These are phyloP conservation scores for Epichloe coenophiala DNA, from an alignment of 2,329 filamentous ascomycete species.

Conservation along the genomic window DNA sequence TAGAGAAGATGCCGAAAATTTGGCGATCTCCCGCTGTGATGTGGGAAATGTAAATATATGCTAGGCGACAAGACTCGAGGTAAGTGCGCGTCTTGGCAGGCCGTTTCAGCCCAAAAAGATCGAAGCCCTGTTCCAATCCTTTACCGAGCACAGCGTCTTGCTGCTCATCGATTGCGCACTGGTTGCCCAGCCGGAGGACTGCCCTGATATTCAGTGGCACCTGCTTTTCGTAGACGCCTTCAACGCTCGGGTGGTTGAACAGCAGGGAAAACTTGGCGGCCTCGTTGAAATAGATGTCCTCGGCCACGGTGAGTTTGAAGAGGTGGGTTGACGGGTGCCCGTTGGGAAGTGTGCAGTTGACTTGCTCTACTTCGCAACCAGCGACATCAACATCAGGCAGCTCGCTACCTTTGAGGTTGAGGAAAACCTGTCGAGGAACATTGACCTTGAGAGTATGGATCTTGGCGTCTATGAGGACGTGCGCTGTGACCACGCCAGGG, in stretches of 20 bases:
- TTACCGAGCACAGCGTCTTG: constrained; percentile 85
- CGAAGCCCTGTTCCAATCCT: constrained; percentile 87
- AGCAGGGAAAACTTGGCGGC: constrained; percentile 68
- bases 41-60: constrained; percentile 87
- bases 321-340: constrained; percentile 88
- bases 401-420: constrained; percentile 81
- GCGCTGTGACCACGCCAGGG: constrained; percentile 76
- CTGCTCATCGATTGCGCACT: constrained; percentile 84
- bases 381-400: constrained; percentile 79
- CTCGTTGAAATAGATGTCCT: constrained; percentile 77
- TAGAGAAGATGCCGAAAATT: constrained; percentile 88
- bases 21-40: constrained; percentile 82
- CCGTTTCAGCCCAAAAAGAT: constrained; percentile 61
- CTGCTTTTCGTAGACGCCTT: constrained; percentile 94
- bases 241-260: constrained; percentile 86
- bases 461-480: constrained; percentile 86
- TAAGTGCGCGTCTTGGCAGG: constrained; percentile 55
- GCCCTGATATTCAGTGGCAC: constrained; percentile 78
- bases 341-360: constrained; percentile 86
- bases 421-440: constrained; percentile 76
- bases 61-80: constrained; percentile 58
- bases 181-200: constrained; percentile 75
- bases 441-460: constrained; percentile 79
- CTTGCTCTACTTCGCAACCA: constrained; percentile 81
- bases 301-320: constrained; percentile 83